phyloP scores from a whole-genome alignment of 2,329 filamentous ascomycete genomes.

The Hypoxylon sp. region DNA sequence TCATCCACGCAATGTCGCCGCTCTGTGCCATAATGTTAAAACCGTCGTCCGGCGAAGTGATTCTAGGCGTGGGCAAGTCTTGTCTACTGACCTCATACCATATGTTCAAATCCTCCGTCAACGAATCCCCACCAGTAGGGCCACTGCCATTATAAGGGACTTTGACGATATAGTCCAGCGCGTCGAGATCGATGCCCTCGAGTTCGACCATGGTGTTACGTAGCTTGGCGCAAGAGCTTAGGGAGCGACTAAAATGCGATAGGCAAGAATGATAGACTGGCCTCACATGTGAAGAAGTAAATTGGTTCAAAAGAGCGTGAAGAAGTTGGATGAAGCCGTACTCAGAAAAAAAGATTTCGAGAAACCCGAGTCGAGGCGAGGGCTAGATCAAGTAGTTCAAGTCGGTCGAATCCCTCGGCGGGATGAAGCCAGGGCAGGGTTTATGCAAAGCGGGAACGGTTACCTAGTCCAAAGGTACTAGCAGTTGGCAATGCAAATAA shows the following conservation, averaged over 20 bases:
- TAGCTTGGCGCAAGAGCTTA: slow-evolving; percentile 24
- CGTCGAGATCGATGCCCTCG: slow-evolving; percentile 57
- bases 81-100: slow-evolving; percentile 74
- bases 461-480: slow-evolving; percentile 15
- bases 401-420: slow-evolving; percentile 1
- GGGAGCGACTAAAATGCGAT: slow-evolving; percentile 15
- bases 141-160: slow-evolving; percentile 74
- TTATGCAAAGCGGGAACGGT: slow-evolving; percentile 23
- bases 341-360: slow-evolving; percentile 6
- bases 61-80: neutral
- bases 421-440: slow-evolving; percentile 22
- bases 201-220: slow-evolving; percentile 51
- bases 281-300: slow-evolving; percentile 29
- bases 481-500: slow-evolving; percentile 27
- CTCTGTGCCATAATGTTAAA: slow-evolving; percentile 56
- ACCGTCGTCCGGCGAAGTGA: slow-evolving; percentile 40
- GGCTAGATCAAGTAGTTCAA: slow-evolving; percentile 37
- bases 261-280: slow-evolving; percentile 4
- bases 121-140: slow-evolving; percentile 74
- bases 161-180: slow-evolving; percentile 58
- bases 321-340: slow-evolving; percentile 34
- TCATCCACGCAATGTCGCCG: slow-evolving; percentile 88
- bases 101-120: slow-evolving; percentile 77
- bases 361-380: slow-evolving; percentile 13
- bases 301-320: slow-evolving; percentile 35